A percentile compares a stretch with the other conserved stretches of the same genome.
Conservation (phyloP, 2,329 filamentous ascomycete species). For the Orbilia quercus region DNA sequence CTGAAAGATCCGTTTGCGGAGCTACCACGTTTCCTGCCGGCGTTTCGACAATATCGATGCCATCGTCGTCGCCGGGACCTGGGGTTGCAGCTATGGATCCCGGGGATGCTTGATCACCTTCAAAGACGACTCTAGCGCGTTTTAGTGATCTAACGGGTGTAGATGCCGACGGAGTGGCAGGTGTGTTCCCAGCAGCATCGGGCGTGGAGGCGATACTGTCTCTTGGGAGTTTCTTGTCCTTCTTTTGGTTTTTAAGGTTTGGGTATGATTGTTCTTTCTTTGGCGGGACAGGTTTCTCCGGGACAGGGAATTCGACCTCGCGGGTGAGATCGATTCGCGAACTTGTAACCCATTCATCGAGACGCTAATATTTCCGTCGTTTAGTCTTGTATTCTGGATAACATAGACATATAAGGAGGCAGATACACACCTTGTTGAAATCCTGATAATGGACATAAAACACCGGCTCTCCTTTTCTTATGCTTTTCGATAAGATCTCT, state of each 20-base stretch:
- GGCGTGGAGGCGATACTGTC: conserved; percentile 58
- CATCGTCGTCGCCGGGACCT: conserved; percentile 42
- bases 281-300: conserved; percentile 74
- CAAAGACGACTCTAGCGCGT: conserved; percentile 53
- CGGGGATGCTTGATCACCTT: conserved; percentile 57
- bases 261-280: conserved; percentile 60
- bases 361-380: conserved; percentile 62
- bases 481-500: conserved; percentile 94
- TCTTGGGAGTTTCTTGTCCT: conserved; percentile 61
- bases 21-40: conserved; percentile 55
- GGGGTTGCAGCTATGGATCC: conserved; percentile 35
- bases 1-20: conserved; percentile 31
- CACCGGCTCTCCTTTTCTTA: conserved; percentile 85
- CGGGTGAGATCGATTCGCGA: conserved; percentile 84
- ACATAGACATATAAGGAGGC: conserved; percentile 64
- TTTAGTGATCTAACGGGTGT: conserved; percentile 51
- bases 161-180: conserved; percentile 44
- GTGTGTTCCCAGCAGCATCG: conserved; percentile 34
- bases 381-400: no score
- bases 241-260: conserved; percentile 62
- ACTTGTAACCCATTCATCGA: conserved; percentile 86
- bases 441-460: conserved; percentile 99
- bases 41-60: conserved; percentile 53
- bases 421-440: conserved; percentile 86
- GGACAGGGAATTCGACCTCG: conserved; percentile 95